Conservation (phyloP, 495 filamentous ascomycete species). For the Neurospora discreta region DNA sequence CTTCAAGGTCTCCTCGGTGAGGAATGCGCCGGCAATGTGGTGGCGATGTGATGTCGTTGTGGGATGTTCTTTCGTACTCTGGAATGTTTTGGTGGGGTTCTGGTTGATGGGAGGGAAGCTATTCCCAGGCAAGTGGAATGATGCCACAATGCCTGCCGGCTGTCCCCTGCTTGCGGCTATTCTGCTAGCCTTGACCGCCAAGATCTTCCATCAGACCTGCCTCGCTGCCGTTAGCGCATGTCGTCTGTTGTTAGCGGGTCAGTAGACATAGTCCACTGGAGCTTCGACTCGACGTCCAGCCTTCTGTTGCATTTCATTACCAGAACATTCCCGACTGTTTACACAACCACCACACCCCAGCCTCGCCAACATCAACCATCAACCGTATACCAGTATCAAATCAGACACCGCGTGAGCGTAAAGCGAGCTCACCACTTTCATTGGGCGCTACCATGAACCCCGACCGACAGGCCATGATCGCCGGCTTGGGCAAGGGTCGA, state of each 20-base stretch:
- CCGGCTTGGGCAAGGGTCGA: constrained; percentile 17
- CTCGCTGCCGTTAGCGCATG: background rate
- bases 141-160: background rate
- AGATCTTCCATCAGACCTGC: background rate
- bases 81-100: background rate
- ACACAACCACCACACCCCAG: background rate
- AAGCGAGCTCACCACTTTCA: background rate
- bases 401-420: background rate
- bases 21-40: background rate
- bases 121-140: background rate
- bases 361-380: background rate
- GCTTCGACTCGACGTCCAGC: background rate
- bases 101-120: background rate
- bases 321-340: background rate
- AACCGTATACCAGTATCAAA: background rate
- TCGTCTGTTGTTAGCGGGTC: background rate
- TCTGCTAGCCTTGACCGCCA: background rate
- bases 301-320: background rate
- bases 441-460: constrained; percentile 27
- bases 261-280: no score
- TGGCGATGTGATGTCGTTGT: background rate
- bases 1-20: background rate
- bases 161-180: background rate
- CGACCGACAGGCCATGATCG: constrained; percentile 37
- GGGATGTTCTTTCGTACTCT: background rate